Evolutionary conservation across 345 rosid genomes (phyloP).

Genomic region (Hypericum androsaemum): DNA sequence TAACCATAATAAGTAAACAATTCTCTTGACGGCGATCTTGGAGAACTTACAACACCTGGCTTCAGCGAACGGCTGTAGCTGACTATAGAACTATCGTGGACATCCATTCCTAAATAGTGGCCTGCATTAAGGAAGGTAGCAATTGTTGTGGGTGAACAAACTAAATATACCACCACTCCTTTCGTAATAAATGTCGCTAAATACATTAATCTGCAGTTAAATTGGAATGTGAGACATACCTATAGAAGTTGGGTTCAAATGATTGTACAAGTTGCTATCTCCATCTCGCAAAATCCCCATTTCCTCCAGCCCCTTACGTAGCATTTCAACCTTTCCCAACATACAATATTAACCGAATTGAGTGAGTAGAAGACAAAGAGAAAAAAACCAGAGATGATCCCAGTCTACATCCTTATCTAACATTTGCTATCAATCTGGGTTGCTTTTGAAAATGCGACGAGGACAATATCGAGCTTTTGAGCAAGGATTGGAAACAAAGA

Average conservation of each 20-base stretch:
- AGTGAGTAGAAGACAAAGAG: neutral
- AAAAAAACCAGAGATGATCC: neutral
- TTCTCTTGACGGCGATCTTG: neutral
- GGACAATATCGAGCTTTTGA: too few species aligned
- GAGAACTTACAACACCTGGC: constrained; percentile 84
- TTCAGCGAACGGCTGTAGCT: constrained; percentile 63
- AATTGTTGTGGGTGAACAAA: neutral
- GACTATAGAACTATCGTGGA: constrained; percentile 75
- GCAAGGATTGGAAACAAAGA: too few species aligned
- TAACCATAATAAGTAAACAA: too few species aligned
- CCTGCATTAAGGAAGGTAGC: constrained; percentile 34
- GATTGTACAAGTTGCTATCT: constrained; percentile 38
- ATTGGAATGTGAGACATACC: constrained; percentile 31
- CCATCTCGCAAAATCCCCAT: constrained; percentile 58
- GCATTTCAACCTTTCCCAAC: constrained; percentile 50
- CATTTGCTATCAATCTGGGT: too few species aligned
- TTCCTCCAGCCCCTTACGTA: constrained; percentile 63
- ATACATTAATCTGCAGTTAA: too few species aligned
- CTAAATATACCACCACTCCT: neutral
- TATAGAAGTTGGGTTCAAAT: constrained; percentile 87
- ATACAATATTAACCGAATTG: constrained; percentile 13
- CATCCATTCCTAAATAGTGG: constrained; percentile 97
- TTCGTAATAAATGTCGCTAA: neutral
- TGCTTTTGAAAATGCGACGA: too few species aligned
- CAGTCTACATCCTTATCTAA: too few species aligned